Evolutionary conservation across 2,329 filamentous ascomycete genomes (phyloP), one percentile per base, ranked within the genome.

Genomic region (Colletotrichum sp.): DNA sequence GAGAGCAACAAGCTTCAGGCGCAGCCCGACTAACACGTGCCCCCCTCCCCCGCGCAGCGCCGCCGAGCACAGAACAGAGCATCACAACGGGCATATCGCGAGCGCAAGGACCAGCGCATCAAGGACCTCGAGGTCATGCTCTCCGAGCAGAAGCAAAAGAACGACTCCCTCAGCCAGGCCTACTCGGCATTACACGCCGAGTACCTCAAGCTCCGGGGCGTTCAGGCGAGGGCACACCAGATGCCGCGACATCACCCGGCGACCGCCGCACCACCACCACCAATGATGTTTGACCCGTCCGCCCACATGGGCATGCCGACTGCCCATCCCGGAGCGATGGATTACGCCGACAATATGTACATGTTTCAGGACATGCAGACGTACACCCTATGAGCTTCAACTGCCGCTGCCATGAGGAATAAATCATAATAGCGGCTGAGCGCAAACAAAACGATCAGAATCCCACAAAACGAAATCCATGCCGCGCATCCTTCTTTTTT

Each of bases 61-160:
- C 81, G 82, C 9, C 79, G 82, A 43, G 82, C 81, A 28, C 81
- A 83, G 56, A 83, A 83, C 77, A 77, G 82, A 67, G 81, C 81
- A 66, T 83, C 82, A 12, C 82, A 83, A 66, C 78, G 80, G 5
- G 81, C 81, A 28, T 83, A 83, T 74, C 79, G 81, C 32, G 80
- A 83, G 74, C 80, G 82, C 73, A 83, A 81, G 70, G 80, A 93
- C 80, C 91, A 93, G 81, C 89, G 92, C 76, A 92, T 93, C 79
- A 89, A 89, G 76, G 91, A 93, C 78, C 88, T 93, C 25, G 91
- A 93, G 81, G 81, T 86, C 43, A 87, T 91, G 78, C 87, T 93
- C 36, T 83, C 83, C 62, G 87, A 89, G 22, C 84, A 91, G 66
- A 88, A 88, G 76, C 87, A 89, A 28, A 89, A 88, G 78, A 90